These are phyloP conservation scores for Zoysia japonica DNA, from an alignment of 176 grass and related monocot species.

Conservation along the genomic window DNA sequence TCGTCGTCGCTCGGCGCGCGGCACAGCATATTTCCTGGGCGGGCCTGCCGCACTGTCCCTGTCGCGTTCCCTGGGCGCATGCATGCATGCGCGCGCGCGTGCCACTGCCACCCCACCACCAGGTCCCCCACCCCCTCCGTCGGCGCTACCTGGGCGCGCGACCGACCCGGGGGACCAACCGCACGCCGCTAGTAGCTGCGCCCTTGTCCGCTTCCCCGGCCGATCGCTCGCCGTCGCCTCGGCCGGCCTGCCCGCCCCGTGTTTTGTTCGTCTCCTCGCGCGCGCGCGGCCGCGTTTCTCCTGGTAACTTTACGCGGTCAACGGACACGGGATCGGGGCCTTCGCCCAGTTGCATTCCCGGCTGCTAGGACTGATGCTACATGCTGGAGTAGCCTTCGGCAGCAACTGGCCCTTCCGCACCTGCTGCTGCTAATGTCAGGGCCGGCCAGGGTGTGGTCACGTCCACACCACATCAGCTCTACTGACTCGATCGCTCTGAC, in stretches of 20 bases:
- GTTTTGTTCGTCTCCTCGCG: neutral
- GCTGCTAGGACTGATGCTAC: neutral
- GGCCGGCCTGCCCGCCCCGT: neutral
- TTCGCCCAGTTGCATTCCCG: slow-evolving; percentile 24
- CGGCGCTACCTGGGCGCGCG: neutral
- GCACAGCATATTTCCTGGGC: slow-evolving; percentile 26
- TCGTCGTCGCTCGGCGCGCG: slow-evolving; percentile 23
- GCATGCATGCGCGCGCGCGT: neutral
- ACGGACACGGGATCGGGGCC: neutral
- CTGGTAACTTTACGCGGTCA: neutral
- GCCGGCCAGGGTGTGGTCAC: slow-evolving; percentile 19
- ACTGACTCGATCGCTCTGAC: neutral
- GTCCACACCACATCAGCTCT: slow-evolving; percentile 44
- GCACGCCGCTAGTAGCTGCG: slow-evolving; percentile 23
- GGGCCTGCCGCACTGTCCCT: slow-evolving; percentile 5
- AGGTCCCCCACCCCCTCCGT: too few species aligned
- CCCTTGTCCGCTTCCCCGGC: neutral
- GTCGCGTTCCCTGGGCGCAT: slow-evolving; percentile 33
- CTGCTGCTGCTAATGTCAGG: slow-evolving; percentile 33
- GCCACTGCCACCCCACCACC: too few species aligned
- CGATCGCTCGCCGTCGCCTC: neutral
- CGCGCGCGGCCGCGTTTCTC: slow-evolving; percentile 9
- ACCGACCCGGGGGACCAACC: slow-evolving; percentile 54
- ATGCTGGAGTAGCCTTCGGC: neutral
- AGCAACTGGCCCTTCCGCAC: slow-evolving; percentile 32